Base-by-base conservation (phyloP, 2,329 filamentous ascomycete species). In the Zymoseptoria brevis region DNA sequence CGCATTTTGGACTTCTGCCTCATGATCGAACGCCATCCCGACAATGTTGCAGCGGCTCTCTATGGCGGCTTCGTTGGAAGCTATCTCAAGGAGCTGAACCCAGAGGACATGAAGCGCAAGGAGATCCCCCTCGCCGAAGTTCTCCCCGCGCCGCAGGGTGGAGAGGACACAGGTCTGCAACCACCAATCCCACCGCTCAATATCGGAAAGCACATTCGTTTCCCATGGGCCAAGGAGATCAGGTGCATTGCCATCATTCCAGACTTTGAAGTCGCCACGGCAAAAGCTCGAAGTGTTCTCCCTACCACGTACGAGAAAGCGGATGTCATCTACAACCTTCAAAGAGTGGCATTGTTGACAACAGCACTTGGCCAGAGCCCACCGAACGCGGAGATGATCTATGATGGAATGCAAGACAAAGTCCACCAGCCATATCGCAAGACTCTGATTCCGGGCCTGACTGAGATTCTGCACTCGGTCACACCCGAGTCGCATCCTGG, bases 371-470 rank as follows among this genome's bases (percentile, higher is more conserved):
- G 92, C 64, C 87, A 90, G 73, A 93, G 89, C 7, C 93, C 94
- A 8, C 93, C 92, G 1, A 88, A 96, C 71, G 87, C 94, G 21
- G 87, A 95, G 68, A 87, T 96, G 75, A 99, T 99, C 73, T 95
- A 95, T 78, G 86, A 95, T 53, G 93, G 92, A 53, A 99, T 99
- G 94, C 94, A 97, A 77, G 94, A 99, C 79, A 96, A 92, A 76
- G 85, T 99, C 62, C 94, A 99, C 77, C 94, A 99, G 76, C 94
- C 91, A 50, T 97, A 99, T 79, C 87, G 94, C 57, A 87, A 94
- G 76, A 87, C 83, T 1, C 83, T 99, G 62, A 96, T 99, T 67
- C 94, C 94, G 1, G 94, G 93, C 0, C 81, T 99, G 59, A 88
- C 89, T 16, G 88, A 96, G 72, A 93, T 99, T 57, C 85, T 99